Evolutionary conservation across 192 early-diverging fungal species (phyloP).

Genomic region (Mortierella claussenii): DNA sequence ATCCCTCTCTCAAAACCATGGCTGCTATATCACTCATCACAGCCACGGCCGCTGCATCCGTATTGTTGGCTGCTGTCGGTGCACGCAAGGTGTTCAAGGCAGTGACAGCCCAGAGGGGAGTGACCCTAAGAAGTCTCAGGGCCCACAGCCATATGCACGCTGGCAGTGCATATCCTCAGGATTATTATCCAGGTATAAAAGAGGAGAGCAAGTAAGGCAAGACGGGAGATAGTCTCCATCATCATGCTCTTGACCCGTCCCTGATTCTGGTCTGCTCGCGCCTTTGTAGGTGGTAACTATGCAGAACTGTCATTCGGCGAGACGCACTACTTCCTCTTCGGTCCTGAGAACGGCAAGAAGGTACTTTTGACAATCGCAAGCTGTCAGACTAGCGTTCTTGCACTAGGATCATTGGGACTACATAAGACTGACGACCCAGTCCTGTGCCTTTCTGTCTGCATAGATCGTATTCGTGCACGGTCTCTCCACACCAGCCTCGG

Average conservation of each 20-base stretch:
- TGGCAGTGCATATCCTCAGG: constrained; percentile 32
- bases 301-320: constrained; percentile 41
- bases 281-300: constrained; percentile 36
- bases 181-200: constrained; percentile 38
- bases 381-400: too few species aligned
- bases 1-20: too few species aligned
- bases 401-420: too few species aligned
- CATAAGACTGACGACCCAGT: too few species aligned
- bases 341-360: constrained; percentile 53
- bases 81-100: constrained; percentile 14
- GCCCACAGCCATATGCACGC: neutral
- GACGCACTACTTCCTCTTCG: constrained; percentile 51
- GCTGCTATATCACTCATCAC: constrained; percentile 8
- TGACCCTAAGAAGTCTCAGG: constrained; percentile 27
- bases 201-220: neutral
- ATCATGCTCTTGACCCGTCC: neutral
- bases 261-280: neutral
- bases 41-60: constrained; percentile 11
- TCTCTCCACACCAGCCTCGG: constrained; percentile 35
- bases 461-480: constrained; percentile 50
- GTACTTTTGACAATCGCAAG: too few species aligned
- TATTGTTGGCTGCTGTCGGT: constrained; percentile 13
- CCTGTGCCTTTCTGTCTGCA: too few species aligned
- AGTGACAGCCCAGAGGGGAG: constrained; percentile 15
- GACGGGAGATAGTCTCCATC: neutral